Evolutionary conservation across 768 basidiomycete species (phyloP), one percentile per base, ranked within the genome.

Genomic region (Lactarius sp.): DNA sequence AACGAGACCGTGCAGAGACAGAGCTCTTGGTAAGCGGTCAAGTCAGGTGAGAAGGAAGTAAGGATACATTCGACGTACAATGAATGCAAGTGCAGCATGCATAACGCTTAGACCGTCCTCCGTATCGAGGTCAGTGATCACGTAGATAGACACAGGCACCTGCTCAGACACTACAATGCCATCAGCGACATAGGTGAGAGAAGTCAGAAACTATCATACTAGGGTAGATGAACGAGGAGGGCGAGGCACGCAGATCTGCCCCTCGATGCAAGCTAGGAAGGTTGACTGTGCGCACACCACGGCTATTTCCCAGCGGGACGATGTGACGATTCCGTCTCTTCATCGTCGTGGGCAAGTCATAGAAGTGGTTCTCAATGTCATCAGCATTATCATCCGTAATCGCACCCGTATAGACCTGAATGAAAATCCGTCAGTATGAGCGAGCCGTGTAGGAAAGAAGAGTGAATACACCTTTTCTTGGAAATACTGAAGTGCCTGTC

Each of bases 71-170:
- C 34, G 6, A 74, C 80, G 47, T 71, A 94, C 92, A 64, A 89
- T 70, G 6, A 88, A 87, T 20, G 69, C 69, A 8, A 97, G 72
- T 0, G 87, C 85, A 62, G 88, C 86, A 59, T 77, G 82, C n/a
- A 85, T 77, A 2, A 92, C 74, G n/a, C 71, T 70, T 16, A 81
- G 54, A 0, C 92, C 90, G 1, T 76, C 79, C 7, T 77, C 75
- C 8, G 78, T 82, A 66, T 96, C 87, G 14, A 98, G 77, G 72
- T 98, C 90, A 1, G 87, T 88, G 18, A 96, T 78, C 46, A 98
- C 75, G 69, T 84, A 87, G 44, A 82, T 69, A 41, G 81, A 85
- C 49, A 86, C 65, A 2, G 80, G 77, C 6, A 80, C 59, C 34
- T 68, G 51, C 31, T 69, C 66, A 7, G 64, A 57, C 37, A 59